Evolutionary conservation across 208 protist genomes (phyloP).

Genomic region (Trypanosoma cruzi): DNA sequence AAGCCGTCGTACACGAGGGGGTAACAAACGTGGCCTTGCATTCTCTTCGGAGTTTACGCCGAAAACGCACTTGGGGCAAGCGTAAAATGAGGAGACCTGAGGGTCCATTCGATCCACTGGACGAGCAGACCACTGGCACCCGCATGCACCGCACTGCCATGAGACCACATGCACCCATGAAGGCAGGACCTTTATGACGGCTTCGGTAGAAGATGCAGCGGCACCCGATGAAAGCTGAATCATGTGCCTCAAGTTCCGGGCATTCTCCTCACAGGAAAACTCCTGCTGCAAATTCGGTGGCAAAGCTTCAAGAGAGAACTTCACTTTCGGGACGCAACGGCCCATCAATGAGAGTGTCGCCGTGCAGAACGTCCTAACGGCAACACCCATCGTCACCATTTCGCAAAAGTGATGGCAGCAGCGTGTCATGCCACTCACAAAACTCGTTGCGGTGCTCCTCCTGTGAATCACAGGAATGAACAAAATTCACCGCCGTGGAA

Average conservation of each 20-base stretch:
- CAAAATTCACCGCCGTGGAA: background rate
- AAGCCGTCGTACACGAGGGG: constrained; percentile 10
- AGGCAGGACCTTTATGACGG: constrained; percentile 29
- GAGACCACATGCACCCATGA: constrained; percentile 52
- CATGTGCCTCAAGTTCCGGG: constrained; percentile 20
- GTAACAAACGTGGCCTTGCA: background rate
- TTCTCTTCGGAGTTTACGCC: background rate
- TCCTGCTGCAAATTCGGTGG: constrained; percentile 19
- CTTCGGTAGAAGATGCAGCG: background rate
- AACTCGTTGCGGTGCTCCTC: background rate
- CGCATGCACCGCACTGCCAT: constrained; percentile 57
- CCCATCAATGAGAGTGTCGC: background rate
- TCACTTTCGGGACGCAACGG: background rate
- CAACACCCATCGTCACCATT: background rate
- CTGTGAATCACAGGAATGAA: background rate
- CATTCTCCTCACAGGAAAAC: constrained; percentile 27
- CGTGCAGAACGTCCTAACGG: background rate
- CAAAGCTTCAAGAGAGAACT: constrained; percentile 25
- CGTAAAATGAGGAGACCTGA: constrained; percentile 46
- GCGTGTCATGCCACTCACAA: background rate
- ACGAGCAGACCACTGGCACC: constrained; percentile 50
- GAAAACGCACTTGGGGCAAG: constrained; percentile 47
- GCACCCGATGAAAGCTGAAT: background rate
- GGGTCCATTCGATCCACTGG: constrained; percentile 53
- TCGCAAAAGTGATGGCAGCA: background rate